These are phyloP conservation scores for Hortiboletus rubellus DNA, from an alignment of 1,284 basidiomycete genomes.

Conservation along the genomic window DNA sequence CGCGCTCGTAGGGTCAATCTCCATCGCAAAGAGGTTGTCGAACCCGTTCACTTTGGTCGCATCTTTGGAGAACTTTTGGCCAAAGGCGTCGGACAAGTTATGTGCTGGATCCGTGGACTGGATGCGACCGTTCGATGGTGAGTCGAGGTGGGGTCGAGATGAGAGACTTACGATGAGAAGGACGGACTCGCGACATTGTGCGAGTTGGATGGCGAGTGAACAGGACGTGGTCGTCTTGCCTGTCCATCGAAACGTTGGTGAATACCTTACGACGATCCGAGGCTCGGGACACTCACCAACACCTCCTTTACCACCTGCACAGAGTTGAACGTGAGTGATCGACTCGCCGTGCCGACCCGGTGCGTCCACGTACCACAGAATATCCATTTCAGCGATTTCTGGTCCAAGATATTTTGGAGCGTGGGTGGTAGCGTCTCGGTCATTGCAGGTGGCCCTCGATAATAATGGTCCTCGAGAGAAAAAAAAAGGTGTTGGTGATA, in stretches of 20 bases:
- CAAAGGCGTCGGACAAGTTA: slow-evolving; percentile 98
- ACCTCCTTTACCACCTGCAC: slow-evolving; percentile 88
- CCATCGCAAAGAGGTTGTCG: slow-evolving; percentile 97
- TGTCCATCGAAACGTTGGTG: slow-evolving; percentile 31
- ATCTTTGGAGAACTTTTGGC: slow-evolving; percentile 99
- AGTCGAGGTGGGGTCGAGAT: not conserved
- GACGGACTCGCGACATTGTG: slow-evolving; percentile 84
- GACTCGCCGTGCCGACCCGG: not conserved
- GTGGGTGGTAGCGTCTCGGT: slow-evolving; percentile 71
- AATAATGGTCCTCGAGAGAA: not conserved
- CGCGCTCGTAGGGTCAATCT: slow-evolving; percentile 96
- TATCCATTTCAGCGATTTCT: slow-evolving; percentile 91
- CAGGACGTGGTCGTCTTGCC: slow-evolving; percentile 97
- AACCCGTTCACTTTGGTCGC: slow-evolving; percentile 99
- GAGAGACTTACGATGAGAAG: slow-evolving; percentile 79
- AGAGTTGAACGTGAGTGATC: slow-evolving; percentile 13
- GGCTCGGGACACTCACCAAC: slow-evolving; percentile 63
- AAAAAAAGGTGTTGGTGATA: slow-evolving; percentile 9
- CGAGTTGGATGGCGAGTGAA: slow-evolving; percentile 92
- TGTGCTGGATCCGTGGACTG: slow-evolving; percentile 99
- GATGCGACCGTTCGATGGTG: not conserved
- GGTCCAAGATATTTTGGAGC: slow-evolving; percentile 88
- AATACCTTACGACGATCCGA: not conserved
- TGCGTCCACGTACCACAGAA: slow-evolving; percentile 74
- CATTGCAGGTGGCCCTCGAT: slow-evolving; percentile 34